Evolutionary conservation across 345 rosid genomes (phyloP), one percentile per base, ranked within the genome.

Genomic region (Leavenworthia alabamica): DNA sequence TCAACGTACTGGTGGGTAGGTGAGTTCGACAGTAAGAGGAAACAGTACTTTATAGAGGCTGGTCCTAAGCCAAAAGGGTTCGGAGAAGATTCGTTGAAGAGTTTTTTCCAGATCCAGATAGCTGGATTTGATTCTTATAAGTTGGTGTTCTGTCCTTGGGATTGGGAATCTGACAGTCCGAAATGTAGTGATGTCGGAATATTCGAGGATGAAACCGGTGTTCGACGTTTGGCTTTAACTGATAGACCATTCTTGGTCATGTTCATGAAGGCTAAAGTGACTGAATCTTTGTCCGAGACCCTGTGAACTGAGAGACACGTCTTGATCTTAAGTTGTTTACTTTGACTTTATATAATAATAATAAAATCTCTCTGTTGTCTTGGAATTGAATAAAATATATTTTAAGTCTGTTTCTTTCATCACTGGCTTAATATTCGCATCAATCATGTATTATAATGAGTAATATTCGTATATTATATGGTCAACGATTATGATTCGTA

Each of bases 61-160:
- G 85, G 37, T 11, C 82, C 81, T 9, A 72, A 65, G 3, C 79
- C 54, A n/a, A n/a, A n/a, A n/a, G n/a, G n/a, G n/a, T n/a, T n/a
- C 52, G 81, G 83, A 28, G 77, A 16, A 2, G 58, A 70, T 16
- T 81, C 86, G 0, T 2, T 33, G 2, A 64, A 60, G 76, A 88
- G 80, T 59, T 88, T 85, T 83, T 80, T 81, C 64, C 69, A 78
- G 79, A 85, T 88, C 8, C 64, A 70, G 71, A 80, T 73, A 73
- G 10, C 57, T 27, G 68, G 52, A 5, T 68, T 62, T 26, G 68
- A 62, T 26, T 39, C 32, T 40, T 83, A 80, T 78, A 88, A 88
- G 78, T 76, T 88, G 47, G 70, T 67, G 41, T 85, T 79, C 60
- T 85, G 92, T 55, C 96, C 92, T 44, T 19, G 59, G 0, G 73